Evolutionary conservation across 306 rosid genomes (phyloP).

Genomic region (Fragaria ananassa): DNA sequence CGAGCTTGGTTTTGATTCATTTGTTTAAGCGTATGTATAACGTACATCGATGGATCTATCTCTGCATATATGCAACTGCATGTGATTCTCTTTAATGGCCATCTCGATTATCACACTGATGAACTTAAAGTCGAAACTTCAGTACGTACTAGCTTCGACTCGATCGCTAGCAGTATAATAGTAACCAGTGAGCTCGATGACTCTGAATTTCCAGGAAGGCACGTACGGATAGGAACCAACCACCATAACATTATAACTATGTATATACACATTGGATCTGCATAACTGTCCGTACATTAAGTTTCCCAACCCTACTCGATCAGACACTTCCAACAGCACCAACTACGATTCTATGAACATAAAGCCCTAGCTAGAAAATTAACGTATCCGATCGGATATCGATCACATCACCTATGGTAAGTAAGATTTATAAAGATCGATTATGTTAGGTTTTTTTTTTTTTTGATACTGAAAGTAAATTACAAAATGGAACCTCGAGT

Average conservation of each 20-base stretch:
- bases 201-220: slow-evolving; percentile 6
- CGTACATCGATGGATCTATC: not conserved
- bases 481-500: too few species aligned
- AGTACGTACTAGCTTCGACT: not conserved
- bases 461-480: too few species aligned
- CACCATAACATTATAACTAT: too few species aligned
- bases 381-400: too few species aligned
- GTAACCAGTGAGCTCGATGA: not conserved
- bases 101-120: not conserved
- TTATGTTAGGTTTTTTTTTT: too few species aligned
- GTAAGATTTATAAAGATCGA: not conserved
- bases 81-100: slow-evolving; percentile 27
- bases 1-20: not conserved
- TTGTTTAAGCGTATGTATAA: not conserved
- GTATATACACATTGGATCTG: not conserved
- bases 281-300: not conserved
- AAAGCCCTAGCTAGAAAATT: not conserved
- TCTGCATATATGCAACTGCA: not conserved
- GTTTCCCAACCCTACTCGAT: not conserved
- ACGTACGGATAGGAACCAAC: slow-evolving; percentile 13
- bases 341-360: not conserved
- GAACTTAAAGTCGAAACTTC: not conserved
- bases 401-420: not conserved
- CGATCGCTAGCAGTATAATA: not conserved
- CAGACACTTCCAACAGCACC: not conserved